These are phyloP conservation scores for Acacia crassicarpa DNA, from an alignment of 306 rosid species.

Conservation along the genomic window DNA sequence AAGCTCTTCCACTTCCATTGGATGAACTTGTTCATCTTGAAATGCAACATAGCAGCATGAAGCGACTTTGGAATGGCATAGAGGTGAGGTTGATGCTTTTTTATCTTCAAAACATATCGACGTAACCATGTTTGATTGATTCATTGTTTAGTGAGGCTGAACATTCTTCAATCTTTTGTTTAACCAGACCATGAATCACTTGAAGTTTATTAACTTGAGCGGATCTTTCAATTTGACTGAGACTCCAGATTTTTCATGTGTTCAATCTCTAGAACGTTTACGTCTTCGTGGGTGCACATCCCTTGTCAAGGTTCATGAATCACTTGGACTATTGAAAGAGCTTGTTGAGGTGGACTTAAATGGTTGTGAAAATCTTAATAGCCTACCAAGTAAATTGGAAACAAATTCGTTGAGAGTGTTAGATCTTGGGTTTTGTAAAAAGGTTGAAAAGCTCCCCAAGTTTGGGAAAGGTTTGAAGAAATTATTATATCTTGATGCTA, in stretches of 20 bases:
- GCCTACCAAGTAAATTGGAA: neutral
- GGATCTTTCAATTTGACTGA: neutral
- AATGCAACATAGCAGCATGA: too few species aligned
- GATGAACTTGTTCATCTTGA: too few species aligned
- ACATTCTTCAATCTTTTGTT: neutral
- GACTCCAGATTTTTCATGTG: neutral
- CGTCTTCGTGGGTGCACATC: rapidly evolving
- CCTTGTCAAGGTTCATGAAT: neutral
- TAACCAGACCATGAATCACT: neutral
- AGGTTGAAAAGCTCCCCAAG: neutral
- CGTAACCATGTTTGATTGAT: neutral
- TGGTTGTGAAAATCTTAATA: rapidly evolving
- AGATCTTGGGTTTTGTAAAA: neutral
- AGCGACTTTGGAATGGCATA: neutral
- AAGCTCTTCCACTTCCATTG: neutral
- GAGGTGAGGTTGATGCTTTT: neutral
- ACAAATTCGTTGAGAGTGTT: neutral
- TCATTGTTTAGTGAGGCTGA: neutral
- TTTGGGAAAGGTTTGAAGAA: neutral
- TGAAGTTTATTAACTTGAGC: neutral
- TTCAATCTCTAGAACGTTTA: neutral
- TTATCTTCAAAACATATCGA: neutral
- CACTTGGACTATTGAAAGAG: neutral
- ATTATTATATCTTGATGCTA: neutral
- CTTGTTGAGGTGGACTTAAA: neutral